Conservation (phyloP, 306 rosid genomes). For the Dalbergia oliveri region DNA sequence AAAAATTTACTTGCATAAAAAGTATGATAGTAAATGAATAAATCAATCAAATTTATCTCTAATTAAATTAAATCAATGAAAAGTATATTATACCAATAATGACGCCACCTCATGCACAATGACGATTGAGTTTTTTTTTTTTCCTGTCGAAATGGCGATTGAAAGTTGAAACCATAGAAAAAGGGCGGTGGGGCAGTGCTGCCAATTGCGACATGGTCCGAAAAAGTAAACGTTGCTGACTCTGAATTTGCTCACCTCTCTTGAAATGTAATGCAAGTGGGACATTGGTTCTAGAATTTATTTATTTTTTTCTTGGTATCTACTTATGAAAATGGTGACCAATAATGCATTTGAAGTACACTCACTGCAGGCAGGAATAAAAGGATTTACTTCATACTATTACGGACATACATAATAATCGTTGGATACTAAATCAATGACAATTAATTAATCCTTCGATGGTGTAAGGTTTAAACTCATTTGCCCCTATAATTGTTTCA, state of each 20-base stretch:
- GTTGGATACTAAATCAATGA: neutral
- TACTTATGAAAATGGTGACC: neutral
- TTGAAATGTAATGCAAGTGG: neutral
- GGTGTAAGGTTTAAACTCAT: slow-evolving; percentile 29
- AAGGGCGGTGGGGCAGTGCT: neutral
- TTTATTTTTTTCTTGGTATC: neutral
- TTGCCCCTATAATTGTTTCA: slow-evolving; percentile 29
- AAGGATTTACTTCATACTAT: neutral
- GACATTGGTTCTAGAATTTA: neutral
- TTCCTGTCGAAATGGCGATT: neutral
- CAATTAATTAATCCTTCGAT: neutral
- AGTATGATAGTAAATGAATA: too few species aligned
- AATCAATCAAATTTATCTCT: too few species aligned
- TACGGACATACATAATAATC: neutral
- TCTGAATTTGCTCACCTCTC: neutral
- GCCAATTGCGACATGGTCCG: slow-evolving; percentile 12
- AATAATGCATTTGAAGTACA: slow-evolving; percentile 28
- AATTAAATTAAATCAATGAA: too few species aligned
- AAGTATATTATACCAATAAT: too few species aligned
- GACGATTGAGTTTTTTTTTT: too few species aligned
- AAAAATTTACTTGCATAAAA: too few species aligned
- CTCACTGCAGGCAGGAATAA: neutral
- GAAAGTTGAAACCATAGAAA: neutral
- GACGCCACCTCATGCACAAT: neutral
- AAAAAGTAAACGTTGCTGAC: slow-evolving; percentile 6